A percentile compares a stretch with the other conserved stretches of the same genome.
phyloP scores from a whole-genome alignment of 1,284 basidiomycete genomes.

The Ustilago trichophora region DNA sequence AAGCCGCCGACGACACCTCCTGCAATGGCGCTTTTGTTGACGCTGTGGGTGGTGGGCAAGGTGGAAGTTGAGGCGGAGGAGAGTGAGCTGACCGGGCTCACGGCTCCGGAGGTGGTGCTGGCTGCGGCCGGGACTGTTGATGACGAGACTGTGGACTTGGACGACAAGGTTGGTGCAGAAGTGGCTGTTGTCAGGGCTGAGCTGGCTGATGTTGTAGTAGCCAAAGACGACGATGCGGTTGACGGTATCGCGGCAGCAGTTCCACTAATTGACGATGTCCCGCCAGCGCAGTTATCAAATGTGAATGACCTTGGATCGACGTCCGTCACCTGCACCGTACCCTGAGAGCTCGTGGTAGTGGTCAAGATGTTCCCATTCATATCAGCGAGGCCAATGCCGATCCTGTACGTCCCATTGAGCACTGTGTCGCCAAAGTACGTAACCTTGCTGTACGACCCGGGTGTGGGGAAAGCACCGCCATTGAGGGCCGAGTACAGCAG shows the following conservation, averaged over 20 bases:
- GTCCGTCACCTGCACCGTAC: conserved; percentile 9
- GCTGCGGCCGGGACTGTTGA: not conserved
- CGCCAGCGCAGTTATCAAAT: conserved; percentile 14
- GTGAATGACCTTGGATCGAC: conserved; percentile 12
- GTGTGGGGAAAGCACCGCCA: conserved; percentile 9
- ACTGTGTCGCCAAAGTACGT: conserved; percentile 10
- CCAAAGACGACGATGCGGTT: too few relatives aligned
- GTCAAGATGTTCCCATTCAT: conserved; percentile 12
- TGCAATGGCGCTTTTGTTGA: conserved; percentile 20
- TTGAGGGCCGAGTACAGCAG: conserved; percentile 7
- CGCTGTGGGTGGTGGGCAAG: not conserved
- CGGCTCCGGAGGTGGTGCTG: conserved; percentile 2
- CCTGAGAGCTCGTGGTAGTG: not conserved
- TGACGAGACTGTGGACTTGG: not conserved
- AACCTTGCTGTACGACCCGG: conserved; percentile 4
- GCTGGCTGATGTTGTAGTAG: not conserved
- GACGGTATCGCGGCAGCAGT: too few relatives aligned
- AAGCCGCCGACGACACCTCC: conserved; percentile 15
- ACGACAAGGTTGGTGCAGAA: not conserved
- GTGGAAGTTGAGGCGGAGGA: not conserved
- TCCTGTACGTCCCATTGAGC: conserved; percentile 9
- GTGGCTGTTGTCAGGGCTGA: not conserved
- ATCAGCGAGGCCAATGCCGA: conserved; percentile 20
- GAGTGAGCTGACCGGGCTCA: not conserved
- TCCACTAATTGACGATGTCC: too few relatives aligned